A percentile compares a stretch with the other conserved stretches of the same genome.
These are phyloP conservation scores for Endocalyx cinctus DNA, from an alignment of 2,329 filamentous ascomycete species.

Conservation along the genomic window DNA sequence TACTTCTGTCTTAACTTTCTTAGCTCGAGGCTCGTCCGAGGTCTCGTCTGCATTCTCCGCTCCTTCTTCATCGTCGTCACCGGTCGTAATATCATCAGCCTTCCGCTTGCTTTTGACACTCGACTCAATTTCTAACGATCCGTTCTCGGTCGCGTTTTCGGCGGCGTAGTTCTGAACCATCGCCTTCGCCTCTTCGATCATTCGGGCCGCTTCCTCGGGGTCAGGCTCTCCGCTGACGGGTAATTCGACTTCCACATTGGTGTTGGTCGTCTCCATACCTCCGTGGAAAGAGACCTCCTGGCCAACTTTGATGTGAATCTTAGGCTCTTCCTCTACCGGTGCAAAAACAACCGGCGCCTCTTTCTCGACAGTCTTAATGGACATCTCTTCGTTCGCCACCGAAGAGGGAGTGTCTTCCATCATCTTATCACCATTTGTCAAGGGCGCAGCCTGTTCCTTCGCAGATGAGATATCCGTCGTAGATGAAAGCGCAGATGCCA, in stretches of 20 bases:
- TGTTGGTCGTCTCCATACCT: slow-evolving; percentile 64
- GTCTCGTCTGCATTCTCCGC: slow-evolving; percentile 42
- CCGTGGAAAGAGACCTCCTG: slow-evolving; percentile 45
- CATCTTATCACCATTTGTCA: slow-evolving; percentile 35
- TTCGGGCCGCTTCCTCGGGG: slow-evolving; percentile 72
- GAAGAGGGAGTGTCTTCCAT: slow-evolving; percentile 38
- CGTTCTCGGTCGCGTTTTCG: slow-evolving; percentile 38
- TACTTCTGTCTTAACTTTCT: slow-evolving; percentile 77
- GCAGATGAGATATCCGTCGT: slow-evolving; percentile 29
- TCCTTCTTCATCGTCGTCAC: slow-evolving; percentile 56
- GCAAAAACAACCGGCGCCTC: slow-evolving; percentile 46
- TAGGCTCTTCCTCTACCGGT: slow-evolving; percentile 50
- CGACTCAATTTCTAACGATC: slow-evolving; percentile 31
- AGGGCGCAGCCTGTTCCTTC: slow-evolving; percentile 23
- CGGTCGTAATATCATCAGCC: slow-evolving; percentile 64
- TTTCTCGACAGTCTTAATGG: slow-evolving; percentile 45
- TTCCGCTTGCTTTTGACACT: slow-evolving; percentile 66
- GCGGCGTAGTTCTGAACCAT: slow-evolving; percentile 76
- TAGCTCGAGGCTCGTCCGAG: slow-evolving; percentile 50
- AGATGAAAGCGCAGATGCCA: slow-evolving; percentile 34
- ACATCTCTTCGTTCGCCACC: slow-evolving; percentile 30
- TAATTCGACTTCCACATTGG: slow-evolving; percentile 71
- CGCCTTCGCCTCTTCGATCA: slow-evolving; percentile 80
- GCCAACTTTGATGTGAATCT: slow-evolving; percentile 67
- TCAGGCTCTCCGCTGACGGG: slow-evolving; percentile 66